These are phyloP conservation scores for Sporothrix luriei DNA, from an alignment of 2,329 filamentous ascomycete genomes.

Conservation along the genomic window DNA sequence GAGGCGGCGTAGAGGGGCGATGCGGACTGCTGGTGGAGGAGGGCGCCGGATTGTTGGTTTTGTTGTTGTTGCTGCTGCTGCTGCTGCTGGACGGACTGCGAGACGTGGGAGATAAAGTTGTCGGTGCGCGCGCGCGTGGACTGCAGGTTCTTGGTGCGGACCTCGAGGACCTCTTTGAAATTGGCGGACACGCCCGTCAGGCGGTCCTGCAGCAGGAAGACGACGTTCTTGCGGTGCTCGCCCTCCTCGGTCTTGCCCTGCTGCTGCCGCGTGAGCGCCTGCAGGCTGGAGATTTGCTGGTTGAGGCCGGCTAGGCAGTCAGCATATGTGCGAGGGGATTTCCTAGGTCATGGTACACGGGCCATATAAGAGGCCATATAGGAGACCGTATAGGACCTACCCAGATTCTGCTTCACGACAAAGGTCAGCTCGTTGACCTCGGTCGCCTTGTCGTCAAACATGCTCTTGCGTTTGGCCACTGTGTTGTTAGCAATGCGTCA, in stretches of 20 bases:
- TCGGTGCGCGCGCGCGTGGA: slow-evolving; percentile 89
- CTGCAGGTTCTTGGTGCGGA: slow-evolving; percentile 96
- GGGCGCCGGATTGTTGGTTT: not conserved
- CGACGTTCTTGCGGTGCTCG: slow-evolving; percentile 97
- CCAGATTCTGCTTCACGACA: slow-evolving; percentile 51
- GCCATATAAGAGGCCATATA: too few relatives aligned
- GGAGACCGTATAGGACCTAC: slow-evolving; percentile 28
- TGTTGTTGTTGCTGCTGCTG: slow-evolving; percentile 43
- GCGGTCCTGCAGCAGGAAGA: slow-evolving; percentile 86
- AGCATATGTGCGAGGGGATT: not conserved
- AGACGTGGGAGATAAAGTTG: slow-evolving; percentile 92
- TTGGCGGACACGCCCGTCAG: slow-evolving; percentile 89
- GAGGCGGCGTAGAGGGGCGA: slow-evolving; percentile 84
- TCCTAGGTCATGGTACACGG: too few relatives aligned
- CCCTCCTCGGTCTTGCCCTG: slow-evolving; percentile 75
- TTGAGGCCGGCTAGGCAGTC: slow-evolving; percentile 58
- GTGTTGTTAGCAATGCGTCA: not conserved
- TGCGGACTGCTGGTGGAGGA: slow-evolving; percentile 58
- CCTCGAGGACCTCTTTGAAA: slow-evolving; percentile 96
- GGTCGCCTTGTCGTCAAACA: slow-evolving; percentile 94
- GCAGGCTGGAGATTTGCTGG: slow-evolving; percentile 82
- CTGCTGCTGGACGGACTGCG: slow-evolving; percentile 69
- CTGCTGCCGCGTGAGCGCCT: slow-evolving; percentile 73
- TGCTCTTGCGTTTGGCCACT: slow-evolving; percentile 89
- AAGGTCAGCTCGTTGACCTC: slow-evolving; percentile 97